These are phyloP conservation scores for Mycena rosella DNA, from an alignment of 768 basidiomycete species.

Conservation along the genomic window DNA sequence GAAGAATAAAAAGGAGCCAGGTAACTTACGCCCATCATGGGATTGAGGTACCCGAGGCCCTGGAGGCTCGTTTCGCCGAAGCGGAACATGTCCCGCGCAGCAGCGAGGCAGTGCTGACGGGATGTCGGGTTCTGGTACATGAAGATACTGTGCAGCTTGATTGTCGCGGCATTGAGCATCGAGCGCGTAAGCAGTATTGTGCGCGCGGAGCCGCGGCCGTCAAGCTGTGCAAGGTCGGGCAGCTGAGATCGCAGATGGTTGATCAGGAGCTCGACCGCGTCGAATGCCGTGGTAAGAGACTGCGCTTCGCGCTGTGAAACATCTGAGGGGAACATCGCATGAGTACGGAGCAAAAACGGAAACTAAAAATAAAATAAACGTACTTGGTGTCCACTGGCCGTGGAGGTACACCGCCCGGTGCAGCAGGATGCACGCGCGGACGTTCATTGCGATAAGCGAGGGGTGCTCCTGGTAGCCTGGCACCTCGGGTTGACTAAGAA, in stretches of 20 bases:
- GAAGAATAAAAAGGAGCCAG: not conserved
- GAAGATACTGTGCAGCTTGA: constrained; percentile 66
- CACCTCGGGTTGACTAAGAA: constrained; percentile 53
- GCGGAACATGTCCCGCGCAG: constrained; percentile 58
- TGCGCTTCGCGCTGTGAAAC: constrained; percentile 56
- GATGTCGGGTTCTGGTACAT: constrained; percentile 57
- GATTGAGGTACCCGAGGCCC: constrained; percentile 57
- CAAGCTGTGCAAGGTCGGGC: constrained; percentile 48
- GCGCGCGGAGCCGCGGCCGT: constrained; percentile 51
- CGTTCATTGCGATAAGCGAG: constrained; percentile 54
- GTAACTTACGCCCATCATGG: constrained; percentile 65
- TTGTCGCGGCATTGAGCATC: constrained; percentile 61
- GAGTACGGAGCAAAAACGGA: constrained; percentile 3
- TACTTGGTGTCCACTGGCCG: constrained; percentile 60
- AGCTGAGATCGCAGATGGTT: constrained; percentile 54
- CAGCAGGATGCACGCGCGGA: constrained; percentile 70
- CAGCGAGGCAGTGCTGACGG: constrained; percentile 56
- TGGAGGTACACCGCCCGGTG: constrained; percentile 69
- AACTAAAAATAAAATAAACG: constrained; percentile 33
- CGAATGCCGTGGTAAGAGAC: constrained; percentile 58
- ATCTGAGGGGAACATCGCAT: constrained; percentile 46
- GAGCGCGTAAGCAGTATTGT: constrained; percentile 61
- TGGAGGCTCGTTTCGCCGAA: constrained; percentile 54
- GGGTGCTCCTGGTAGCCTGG: constrained; percentile 43
- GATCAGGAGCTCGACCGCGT: constrained; percentile 60